Evolutionary conservation across 257 asterid species (phyloP).

Genomic region (Linderniella brevidens): DNA sequence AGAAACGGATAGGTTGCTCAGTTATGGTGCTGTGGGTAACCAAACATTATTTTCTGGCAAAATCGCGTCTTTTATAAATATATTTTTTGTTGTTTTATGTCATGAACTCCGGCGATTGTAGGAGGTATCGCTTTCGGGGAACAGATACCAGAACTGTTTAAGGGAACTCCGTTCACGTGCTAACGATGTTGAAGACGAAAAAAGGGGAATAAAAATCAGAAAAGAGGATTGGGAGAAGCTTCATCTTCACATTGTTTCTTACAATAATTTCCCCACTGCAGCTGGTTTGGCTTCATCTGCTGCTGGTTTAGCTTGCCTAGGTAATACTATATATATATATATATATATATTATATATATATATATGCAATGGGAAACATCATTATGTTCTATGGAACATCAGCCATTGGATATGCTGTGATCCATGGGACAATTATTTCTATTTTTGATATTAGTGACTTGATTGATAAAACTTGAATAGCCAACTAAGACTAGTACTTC

Average conservation of each 20-base stretch:
- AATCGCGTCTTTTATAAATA: no score
- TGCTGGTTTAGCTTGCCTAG: constrained; percentile 98
- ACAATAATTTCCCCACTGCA: constrained; percentile 93
- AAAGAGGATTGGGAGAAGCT: constrained; percentile 85
- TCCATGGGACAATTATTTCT: no score
- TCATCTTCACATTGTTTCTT: constrained; percentile 75
- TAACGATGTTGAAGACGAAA: constrained; percentile 68
- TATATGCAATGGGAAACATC: no score
- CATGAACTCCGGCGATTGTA: constrained; percentile 25
- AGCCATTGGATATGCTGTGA: no score
- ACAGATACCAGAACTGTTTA: constrained; percentile 72
- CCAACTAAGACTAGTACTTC: no score
- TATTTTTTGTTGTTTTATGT: no score
- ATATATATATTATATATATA: no score
- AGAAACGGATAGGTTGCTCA: no score
- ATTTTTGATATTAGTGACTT: no score
- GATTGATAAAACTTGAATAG: background rate
- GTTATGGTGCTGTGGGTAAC: no score
- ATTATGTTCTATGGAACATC: no score
- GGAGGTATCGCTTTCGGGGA: constrained; percentile 98
- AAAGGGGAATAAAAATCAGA: constrained; percentile 68
- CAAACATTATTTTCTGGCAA: no score
- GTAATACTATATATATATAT: constrained; percentile 27
- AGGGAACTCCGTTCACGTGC: constrained; percentile 93
- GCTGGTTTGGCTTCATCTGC: constrained; percentile 99